Evolutionary conservation across 1,139 yeast genomes (phyloP), one percentile per base, ranked within the genome.

Genomic region (Taphrina betulina): DNA sequence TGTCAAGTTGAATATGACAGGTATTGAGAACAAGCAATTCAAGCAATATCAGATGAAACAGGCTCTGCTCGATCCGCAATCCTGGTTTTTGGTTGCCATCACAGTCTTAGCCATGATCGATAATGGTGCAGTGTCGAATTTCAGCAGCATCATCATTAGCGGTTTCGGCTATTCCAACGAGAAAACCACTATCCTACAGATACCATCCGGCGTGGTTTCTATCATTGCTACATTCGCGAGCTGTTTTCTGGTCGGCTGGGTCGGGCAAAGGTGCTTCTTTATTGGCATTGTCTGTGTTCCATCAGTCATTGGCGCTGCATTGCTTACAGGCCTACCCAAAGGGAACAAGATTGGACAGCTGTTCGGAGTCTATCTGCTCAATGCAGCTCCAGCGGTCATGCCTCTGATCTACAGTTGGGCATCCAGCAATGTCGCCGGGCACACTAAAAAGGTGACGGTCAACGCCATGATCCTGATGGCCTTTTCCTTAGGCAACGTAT

Each of bases 401-500:
- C 76, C 78, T 28, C 73, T 80, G 61, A 64, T 75, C 38, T 71
- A 79, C 60, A 70, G 80, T 3, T 67, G 74, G 57, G 69, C 77
- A 46, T 71, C 79, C 37, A 73, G 78, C n/a, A 80, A 80, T 63
- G 72, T 75, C 34, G 79, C 81, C 12, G 84, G 83, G 26, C 78
- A 78, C 59, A 78, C 83, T 31, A 80, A 79, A 66, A 78, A 75
- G 64, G 70, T 69, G 48, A 74, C 78, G 38, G 73, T 73, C 51
- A 68, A 64, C 57, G 69, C 71, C 2, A 45, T 75, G 68, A 62
- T 78, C 57, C 73, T 79, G 58, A 66, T 80, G 57, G 80, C 78
- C 1, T 78, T 77, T 64, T 78, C 81, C 63, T 77, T 76, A 35
- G 83, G 83, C 38, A 79, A 79, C 63, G n/a, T n/a, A n/a, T n/a